Conservation (phyloP, 768 basidiomycete species). For the Russula vinacea region DNA sequence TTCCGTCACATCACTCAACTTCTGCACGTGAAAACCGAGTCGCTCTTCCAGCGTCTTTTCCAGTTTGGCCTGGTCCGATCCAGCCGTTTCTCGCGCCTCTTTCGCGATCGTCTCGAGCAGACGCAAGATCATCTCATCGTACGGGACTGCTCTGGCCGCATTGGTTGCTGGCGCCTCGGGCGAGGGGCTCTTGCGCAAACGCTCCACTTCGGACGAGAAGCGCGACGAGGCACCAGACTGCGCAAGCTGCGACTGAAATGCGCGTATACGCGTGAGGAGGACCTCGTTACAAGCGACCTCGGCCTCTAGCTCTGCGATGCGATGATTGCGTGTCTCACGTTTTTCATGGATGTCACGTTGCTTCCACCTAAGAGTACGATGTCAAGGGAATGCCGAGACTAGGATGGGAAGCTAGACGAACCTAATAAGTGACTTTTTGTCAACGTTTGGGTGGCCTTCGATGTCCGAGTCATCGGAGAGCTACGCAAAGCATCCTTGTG, state of each 20-base stretch:
- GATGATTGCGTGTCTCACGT: constrained; percentile 74
- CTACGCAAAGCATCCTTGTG: constrained; percentile 38
- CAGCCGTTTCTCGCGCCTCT: constrained; percentile 60
- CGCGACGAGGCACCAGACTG: constrained; percentile 48
- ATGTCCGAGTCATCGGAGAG: constrained; percentile 98
- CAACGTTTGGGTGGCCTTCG: constrained; percentile 96
- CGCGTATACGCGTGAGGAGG: constrained; percentile 67
- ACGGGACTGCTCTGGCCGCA: constrained; percentile 71
- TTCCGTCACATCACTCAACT: constrained; percentile 63
- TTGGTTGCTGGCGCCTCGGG: constrained; percentile 72
- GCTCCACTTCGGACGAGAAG: constrained; percentile 69
- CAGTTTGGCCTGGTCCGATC: constrained; percentile 55
- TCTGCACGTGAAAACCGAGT: constrained; percentile 61
- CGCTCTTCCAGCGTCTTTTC: constrained; percentile 55
- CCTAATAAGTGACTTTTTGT: constrained; percentile 90
- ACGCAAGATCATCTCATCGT: constrained; percentile 87
- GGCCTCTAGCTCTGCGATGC: constrained; percentile 65
- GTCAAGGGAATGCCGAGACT: neutral
- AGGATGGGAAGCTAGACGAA: constrained; percentile 36
- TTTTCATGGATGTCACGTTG: constrained; percentile 99
- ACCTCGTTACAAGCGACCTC: constrained; percentile 84
- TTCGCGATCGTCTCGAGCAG: constrained; percentile 71
- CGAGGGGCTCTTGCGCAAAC: constrained; percentile 71
- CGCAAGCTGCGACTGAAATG: constrained; percentile 52
- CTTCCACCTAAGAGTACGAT: constrained; percentile 70